phyloP scores from a whole-genome alignment of 2,329 filamentous ascomycete genomes.

The Delphinella strobiligena region DNA sequence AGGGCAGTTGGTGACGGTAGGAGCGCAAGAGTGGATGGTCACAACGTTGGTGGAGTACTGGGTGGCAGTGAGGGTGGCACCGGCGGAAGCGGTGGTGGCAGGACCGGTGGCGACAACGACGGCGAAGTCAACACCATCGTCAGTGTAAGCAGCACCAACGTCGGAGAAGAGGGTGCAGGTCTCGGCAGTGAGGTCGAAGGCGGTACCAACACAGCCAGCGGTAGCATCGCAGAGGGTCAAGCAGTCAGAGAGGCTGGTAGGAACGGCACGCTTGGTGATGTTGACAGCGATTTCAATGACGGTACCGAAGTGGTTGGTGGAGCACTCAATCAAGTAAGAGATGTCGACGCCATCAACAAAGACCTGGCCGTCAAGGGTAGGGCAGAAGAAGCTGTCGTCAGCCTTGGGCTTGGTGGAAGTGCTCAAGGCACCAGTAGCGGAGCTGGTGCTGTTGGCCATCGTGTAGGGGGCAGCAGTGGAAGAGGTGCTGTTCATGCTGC shows the following conservation, averaged over 20 bases:
- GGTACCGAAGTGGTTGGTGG: conserved; percentile 7
- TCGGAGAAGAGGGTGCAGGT: conserved; percentile 12
- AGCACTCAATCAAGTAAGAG: conserved; percentile 6
- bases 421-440: background rate
- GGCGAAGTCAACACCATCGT: conserved; percentile 4
- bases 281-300: conserved; percentile 4
- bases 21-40: conserved; percentile 10
- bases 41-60: conserved; percentile 9
- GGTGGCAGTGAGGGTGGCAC: conserved; percentile 7
- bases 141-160: conserved; percentile 3
- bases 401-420: background rate
- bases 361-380: conserved; percentile 4
- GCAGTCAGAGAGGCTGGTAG: conserved; percentile 7
- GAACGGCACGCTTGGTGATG: conserved; percentile 4
- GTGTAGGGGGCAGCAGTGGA: background rate
- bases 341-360: conserved; percentile 2
- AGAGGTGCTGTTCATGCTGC: background rate
- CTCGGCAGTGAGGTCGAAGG: conserved; percentile 29
- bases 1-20: conserved; percentile 10
- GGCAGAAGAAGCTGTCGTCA: conserved; percentile 8
- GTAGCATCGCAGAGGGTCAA: conserved; percentile 4
- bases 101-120: conserved; percentile 1
- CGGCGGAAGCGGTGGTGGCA: conserved; percentile 2
- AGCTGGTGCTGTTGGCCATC: conserved; percentile 1
- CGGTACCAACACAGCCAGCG: conserved; percentile 31